A percentile compares a stretch with the other conserved stretches of the same genome.
These are phyloP conservation scores for Rhododendron kiyosumense DNA, from an alignment of 148 eudicot species.

Conservation along the genomic window DNA sequence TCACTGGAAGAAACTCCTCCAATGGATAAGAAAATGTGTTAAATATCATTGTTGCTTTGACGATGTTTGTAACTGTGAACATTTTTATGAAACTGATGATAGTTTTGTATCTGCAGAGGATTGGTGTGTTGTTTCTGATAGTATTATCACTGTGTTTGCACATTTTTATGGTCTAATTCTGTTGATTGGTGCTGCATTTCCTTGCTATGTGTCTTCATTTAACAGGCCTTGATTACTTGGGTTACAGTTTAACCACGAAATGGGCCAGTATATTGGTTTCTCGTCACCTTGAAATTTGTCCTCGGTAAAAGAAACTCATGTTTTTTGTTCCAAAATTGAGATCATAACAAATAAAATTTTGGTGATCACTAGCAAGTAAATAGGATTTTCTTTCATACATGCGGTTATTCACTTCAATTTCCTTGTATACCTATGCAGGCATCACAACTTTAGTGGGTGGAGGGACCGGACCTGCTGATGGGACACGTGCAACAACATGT, in stretches of 20 bases:
- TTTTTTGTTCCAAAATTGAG: not conserved
- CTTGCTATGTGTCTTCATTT: not conserved
- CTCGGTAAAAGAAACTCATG: not conserved
- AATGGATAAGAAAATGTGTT: not conserved
- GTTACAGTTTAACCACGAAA: not conserved
- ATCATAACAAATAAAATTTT: not conserved
- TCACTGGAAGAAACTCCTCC: not conserved
- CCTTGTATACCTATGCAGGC: slow-evolving; percentile 35
- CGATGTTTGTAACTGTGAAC: not conserved
- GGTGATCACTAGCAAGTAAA: not conserved
- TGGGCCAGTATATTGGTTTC: not conserved
- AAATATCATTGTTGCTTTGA: not conserved
- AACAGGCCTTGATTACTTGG: not conserved
- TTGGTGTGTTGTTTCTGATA: not conserved
- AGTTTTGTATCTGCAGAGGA: not conserved
- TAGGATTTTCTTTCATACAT: not conserved
- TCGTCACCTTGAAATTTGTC: not conserved
- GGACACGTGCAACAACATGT: slow-evolving; percentile 98
- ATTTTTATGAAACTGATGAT: not conserved
- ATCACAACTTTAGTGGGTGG: slow-evolving; percentile 96
- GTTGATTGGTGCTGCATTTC: not conserved
- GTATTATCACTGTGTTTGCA: not conserved
- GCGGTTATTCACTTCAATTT: not conserved
- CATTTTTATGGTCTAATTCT: not conserved
- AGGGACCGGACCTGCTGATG: slow-evolving; percentile 96